Evolutionary conservation across 805 yeast genomes (phyloP).

Genomic region (Komagataella pseudopastoris): DNA sequence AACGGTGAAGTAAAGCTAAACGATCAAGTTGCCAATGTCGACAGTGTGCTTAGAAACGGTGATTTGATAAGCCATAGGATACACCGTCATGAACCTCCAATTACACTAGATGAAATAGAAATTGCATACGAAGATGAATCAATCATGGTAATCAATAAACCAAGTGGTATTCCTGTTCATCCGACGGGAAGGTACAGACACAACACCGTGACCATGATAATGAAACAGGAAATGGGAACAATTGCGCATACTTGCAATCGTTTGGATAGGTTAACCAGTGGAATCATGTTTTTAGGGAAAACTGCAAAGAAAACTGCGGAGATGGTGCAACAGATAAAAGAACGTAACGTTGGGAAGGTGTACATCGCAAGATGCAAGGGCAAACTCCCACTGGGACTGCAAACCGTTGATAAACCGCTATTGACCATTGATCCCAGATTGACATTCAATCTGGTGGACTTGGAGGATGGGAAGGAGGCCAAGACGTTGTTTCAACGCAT

Average conservation of each 20-base stretch:
- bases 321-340: conserved; percentile 58
- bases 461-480: conserved; percentile 51
- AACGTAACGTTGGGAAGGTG: conserved; percentile 64
- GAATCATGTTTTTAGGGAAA: conserved; percentile 84
- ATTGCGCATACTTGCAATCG: conserved; percentile 78
- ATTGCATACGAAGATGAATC: conserved; percentile 66
- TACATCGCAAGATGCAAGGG: conserved; percentile 86
- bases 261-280: conserved; percentile 83
- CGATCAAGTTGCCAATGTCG: conserved; percentile 45
- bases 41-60: conserved; percentile 64
- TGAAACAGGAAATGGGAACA: conserved; percentile 56
- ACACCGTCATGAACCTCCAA: conserved; percentile 89
- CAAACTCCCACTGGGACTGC: conserved; percentile 51
- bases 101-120: conserved; percentile 41
- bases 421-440: conserved; percentile 61
- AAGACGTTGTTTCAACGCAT: conserved; percentile 55
- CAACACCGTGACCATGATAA: conserved; percentile 61
- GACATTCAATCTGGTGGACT: conserved; percentile 49
- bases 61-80: conserved; percentile 67
- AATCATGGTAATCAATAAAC: conserved; percentile 78
- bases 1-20: conserved; percentile 70
- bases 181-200: conserved; percentile 82
- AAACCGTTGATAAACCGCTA: conserved; percentile 55
- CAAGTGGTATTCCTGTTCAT: conserved; percentile 90
- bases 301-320: conserved; percentile 66